Percentiles rank a stretch among this genome's conserved stretches.
phyloP scores from a whole-genome alignment of 2,329 filamentous ascomycete genomes.

The Graphiopsis chlorocephala region DNA sequence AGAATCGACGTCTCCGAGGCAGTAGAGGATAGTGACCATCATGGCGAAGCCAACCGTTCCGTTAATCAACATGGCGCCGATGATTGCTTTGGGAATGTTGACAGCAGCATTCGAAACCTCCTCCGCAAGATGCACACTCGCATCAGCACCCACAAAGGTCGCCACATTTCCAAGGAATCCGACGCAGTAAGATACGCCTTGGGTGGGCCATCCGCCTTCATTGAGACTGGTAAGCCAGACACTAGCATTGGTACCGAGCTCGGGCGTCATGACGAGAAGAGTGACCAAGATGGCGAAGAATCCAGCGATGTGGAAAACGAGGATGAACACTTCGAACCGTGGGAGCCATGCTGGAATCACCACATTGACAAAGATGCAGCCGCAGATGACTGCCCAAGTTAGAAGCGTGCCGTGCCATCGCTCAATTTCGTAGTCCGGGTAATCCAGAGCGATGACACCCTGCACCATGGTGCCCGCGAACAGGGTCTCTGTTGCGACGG shows the following conservation, averaged over 20 bases:
- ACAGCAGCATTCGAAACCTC: slow-evolving; percentile 50
- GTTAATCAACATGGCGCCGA: slow-evolving; percentile 48
- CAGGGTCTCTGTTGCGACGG: slow-evolving; percentile 42
- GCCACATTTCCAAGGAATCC: slow-evolving; percentile 36
- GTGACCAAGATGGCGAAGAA: slow-evolving; percentile 54
- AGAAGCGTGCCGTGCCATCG: slow-evolving; percentile 42
- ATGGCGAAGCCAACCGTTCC: slow-evolving; percentile 48
- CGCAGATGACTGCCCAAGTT: slow-evolving; percentile 39
- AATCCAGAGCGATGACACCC: slow-evolving; percentile 39
- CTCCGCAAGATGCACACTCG: slow-evolving; percentile 49
- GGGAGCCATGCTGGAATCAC: slow-evolving; percentile 45
- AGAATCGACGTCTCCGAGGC: slow-evolving; percentile 40
- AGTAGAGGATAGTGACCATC: slow-evolving; percentile 45
- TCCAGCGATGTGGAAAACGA: slow-evolving; percentile 50
- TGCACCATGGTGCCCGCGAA: slow-evolving; percentile 44
- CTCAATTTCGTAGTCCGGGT: slow-evolving; percentile 36
- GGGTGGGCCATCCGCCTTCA: slow-evolving; percentile 34
- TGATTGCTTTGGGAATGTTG: slow-evolving; percentile 49
- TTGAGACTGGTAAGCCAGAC: slow-evolving; percentile 34
- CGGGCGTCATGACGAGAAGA: slow-evolving; percentile 34
- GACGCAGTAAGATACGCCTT: slow-evolving; percentile 35
- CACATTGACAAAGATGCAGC: slow-evolving; percentile 46
- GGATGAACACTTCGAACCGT: slow-evolving; percentile 42
- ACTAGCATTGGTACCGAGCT: slow-evolving; percentile 23
- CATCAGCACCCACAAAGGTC: slow-evolving; percentile 41